Conservation (phyloP, 257 asterid genomes). For the Sherardia arvensis region DNA sequence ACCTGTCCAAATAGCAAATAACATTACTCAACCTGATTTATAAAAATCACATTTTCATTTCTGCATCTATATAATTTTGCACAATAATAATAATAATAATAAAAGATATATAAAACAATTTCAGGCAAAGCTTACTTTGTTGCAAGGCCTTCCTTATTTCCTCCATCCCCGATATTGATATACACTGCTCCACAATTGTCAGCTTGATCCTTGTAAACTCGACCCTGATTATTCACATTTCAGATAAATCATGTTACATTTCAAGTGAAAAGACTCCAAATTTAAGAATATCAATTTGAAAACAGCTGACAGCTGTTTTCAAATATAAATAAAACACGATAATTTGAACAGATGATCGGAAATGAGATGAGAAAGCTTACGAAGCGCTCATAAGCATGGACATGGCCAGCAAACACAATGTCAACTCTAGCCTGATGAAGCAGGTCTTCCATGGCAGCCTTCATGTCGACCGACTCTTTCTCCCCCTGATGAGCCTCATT, state of each 20-base stretch:
- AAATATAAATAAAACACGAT: too few species aligned
- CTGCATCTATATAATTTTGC: not conserved
- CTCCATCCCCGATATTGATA: conserved; percentile 75
- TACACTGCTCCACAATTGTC: conserved; percentile 54
- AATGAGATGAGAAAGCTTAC: conserved; percentile 29
- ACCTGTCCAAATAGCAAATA: conserved; percentile 24
- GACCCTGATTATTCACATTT: conserved; percentile 21
- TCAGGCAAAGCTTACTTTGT: conserved; percentile 21
- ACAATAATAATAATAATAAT: not conserved
- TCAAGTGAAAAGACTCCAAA: too few species aligned
- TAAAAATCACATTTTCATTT: not conserved
- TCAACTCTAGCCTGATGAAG: conserved; percentile 55
- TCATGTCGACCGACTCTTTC: conserved; percentile 46
- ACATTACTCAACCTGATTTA: not conserved
- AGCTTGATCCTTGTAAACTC: conserved; percentile 47
- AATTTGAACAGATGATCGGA: too few species aligned
- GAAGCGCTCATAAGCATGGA: conserved; percentile 90
- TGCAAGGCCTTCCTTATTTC: conserved; percentile 87
- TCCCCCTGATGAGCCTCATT: conserved; percentile 80
- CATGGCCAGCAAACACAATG: conserved; percentile 72
- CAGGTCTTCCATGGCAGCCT: conserved; percentile 57
- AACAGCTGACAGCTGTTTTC: too few species aligned
- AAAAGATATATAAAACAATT: not conserved
- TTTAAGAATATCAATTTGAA: too few species aligned
- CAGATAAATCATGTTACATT: too few species aligned